A percentile compares a stretch with the other conserved stretches of the same genome.
These are phyloP conservation scores for Talaromyces borbonicus DNA, from an alignment of 495 filamentous ascomycete genomes.

Conservation along the genomic window DNA sequence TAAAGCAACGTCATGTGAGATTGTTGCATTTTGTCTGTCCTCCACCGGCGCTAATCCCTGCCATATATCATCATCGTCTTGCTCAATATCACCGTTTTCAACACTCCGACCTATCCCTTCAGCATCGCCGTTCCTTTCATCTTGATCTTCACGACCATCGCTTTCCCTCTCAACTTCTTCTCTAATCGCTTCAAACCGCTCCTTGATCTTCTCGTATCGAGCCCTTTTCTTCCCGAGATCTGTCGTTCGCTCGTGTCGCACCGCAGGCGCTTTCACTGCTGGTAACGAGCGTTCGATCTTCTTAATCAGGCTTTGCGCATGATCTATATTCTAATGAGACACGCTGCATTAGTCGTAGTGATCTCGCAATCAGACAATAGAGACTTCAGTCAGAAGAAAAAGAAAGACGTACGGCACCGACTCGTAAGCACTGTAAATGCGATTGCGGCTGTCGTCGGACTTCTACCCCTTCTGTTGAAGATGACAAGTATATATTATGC, in stretches of 20 bases:
- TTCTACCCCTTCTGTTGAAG: constrained; percentile 41
- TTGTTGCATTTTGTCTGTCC: neutral
- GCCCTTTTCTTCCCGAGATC: constrained; percentile 59
- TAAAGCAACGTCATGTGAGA: too few species aligned
- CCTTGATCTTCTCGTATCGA: constrained; percentile 22
- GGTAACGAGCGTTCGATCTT: constrained; percentile 66
- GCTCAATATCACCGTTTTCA: too few species aligned
- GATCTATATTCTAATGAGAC: constrained; percentile 64
- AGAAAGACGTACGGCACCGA: constrained; percentile 43
- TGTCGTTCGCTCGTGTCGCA: constrained; percentile 55
- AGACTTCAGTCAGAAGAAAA: neutral
- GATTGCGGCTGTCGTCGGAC: constrained; percentile 48
- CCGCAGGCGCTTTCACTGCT: constrained; percentile 51
- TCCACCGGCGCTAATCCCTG: neutral
- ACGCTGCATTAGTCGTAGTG: constrained; percentile 4
- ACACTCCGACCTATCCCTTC: too few species aligned
- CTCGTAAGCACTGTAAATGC: constrained; percentile 61
- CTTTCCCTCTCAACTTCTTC: constrained; percentile 14
- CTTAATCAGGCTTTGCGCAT: constrained; percentile 65
- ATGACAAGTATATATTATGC: constrained; percentile 57
- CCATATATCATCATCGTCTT: neutral
- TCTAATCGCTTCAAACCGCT: constrained; percentile 6
- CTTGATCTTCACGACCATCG: constrained; percentile 1
- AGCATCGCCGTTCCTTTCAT: neutral
- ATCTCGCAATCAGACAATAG: neutral